Base-by-base conservation (phyloP, 768 basidiomycete species). In the Auriscalpium microsporum region DNA sequence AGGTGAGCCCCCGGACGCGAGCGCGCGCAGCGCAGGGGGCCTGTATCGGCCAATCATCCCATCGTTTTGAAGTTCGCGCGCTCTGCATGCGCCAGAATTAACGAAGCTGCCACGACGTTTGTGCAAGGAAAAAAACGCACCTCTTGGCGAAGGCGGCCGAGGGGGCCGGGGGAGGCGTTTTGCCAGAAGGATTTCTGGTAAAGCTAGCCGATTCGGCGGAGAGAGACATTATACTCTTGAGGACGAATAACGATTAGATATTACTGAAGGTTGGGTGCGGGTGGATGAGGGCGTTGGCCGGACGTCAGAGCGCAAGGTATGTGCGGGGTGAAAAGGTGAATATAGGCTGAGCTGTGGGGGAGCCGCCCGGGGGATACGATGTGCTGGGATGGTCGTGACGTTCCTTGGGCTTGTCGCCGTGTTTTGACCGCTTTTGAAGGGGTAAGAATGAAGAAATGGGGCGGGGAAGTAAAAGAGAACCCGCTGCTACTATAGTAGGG, bases 111-210 rank as follows among this genome's bases (percentile, higher is more conserved):
- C 48, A 61, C 28, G 54, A 60, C 48, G 52, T 50, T 52, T 51
- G 33, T 50, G 60, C 50, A 61, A 47, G 58, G 62, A 33, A 19
- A 45, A 36, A 53, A 50, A 37, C 77, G 34, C 46, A 90, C 90
- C 90, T 83, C 79, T 91, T 92, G 35, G 90, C 89, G 71, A 78
- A 92, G 21, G 89, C 90, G 60, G 90, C 90, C 55, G 90, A 93
- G 54, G 90, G 90, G 14, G 90, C 90, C 53, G 90, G 90, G 57
- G 90, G 90, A 58, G 90, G 90, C 2, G 90, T 93, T 73, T 92
- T 93, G 59, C 90, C 90, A 67, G 88, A 86, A 61, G 87, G 77
- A 69, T 80, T 82, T 78, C 87, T 84, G 81, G 86, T 90, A 74
- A 87, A 79, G 76, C 78, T 77, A 75, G 79, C 82, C 78, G 80